These are phyloP conservation scores for Manihot esculenta DNA, from an alignment of 441 rosid species.

Conservation along the genomic window DNA sequence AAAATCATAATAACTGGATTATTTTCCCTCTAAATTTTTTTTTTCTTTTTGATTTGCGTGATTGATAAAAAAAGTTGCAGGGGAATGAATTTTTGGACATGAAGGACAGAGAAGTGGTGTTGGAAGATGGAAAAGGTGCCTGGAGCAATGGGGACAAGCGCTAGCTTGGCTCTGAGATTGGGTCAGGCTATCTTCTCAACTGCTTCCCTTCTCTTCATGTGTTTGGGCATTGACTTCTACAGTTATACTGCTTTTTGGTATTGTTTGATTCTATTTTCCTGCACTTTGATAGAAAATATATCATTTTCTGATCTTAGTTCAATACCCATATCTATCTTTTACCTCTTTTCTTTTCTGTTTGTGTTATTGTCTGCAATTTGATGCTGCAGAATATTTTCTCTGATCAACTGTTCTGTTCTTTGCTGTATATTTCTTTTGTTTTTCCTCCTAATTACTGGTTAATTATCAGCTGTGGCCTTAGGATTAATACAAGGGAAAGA, in stretches of 20 bases:
- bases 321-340: conserved; percentile 2
- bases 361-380: background rate
- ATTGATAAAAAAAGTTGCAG: background rate
- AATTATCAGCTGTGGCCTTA: background rate
- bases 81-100: conserved; percentile 23
- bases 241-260: conserved; percentile 73
- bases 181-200: conserved; percentile 58
- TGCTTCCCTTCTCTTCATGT: conserved; percentile 66
- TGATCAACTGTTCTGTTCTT: background rate
- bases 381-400: background rate
- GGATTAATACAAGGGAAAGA: background rate
- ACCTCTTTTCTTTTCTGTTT: background rate
- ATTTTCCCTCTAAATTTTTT: background rate
- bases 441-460: background rate
- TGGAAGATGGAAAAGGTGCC: conserved; percentile 47
- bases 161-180: conserved; percentile 62
- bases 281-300: too few relatives aligned
- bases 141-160: conserved; percentile 61
- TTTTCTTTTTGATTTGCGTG: background rate
- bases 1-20: background rate
- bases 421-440: background rate
- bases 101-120: conserved; percentile 15
- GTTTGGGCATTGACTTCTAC: conserved; percentile 56
- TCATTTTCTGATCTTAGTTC: background rate
- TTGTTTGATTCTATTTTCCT: background rate